These are phyloP conservation scores for Neurospora cerealis DNA, from an alignment of 495 filamentous ascomycete genomes.

Conservation along the genomic window DNA sequence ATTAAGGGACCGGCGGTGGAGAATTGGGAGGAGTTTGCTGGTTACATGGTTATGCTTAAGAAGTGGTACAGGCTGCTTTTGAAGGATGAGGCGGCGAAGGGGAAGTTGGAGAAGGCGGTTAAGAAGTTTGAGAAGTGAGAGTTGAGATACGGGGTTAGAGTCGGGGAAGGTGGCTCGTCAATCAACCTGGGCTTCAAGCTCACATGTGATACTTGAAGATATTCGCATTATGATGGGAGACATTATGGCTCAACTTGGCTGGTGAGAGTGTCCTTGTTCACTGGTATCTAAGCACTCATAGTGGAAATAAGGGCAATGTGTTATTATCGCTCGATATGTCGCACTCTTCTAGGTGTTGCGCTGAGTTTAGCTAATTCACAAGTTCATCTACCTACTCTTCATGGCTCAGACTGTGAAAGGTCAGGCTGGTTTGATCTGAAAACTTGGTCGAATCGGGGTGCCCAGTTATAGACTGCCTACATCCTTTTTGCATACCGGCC, in stretches of 20 bases:
- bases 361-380: not conserved
- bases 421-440: not conserved
- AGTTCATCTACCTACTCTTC: not conserved
- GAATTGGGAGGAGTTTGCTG: constrained; percentile 25
- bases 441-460: not conserved
- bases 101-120: constrained; percentile 31
- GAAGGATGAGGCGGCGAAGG: constrained; percentile 21
- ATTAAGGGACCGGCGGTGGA: constrained; percentile 38
- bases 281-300: not conserved
- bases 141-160: not conserved
- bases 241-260: not conserved
- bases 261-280: not conserved
- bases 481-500: not conserved
- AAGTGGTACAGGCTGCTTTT: constrained; percentile 29
- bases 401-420: not conserved
- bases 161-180: not conserved
- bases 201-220: not conserved
- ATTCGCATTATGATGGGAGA: not conserved
- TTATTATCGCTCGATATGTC: not conserved
- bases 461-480: not conserved
- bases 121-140: constrained; percentile 25
- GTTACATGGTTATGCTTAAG: constrained; percentile 23
- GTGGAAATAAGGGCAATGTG: not conserved
- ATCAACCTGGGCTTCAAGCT: not conserved
- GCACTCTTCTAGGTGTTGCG: not conserved